A percentile compares a stretch with the other conserved stretches of the same genome.
phyloP scores from a whole-genome alignment of 139 green algal species.

The Closterium sp. region DNA sequence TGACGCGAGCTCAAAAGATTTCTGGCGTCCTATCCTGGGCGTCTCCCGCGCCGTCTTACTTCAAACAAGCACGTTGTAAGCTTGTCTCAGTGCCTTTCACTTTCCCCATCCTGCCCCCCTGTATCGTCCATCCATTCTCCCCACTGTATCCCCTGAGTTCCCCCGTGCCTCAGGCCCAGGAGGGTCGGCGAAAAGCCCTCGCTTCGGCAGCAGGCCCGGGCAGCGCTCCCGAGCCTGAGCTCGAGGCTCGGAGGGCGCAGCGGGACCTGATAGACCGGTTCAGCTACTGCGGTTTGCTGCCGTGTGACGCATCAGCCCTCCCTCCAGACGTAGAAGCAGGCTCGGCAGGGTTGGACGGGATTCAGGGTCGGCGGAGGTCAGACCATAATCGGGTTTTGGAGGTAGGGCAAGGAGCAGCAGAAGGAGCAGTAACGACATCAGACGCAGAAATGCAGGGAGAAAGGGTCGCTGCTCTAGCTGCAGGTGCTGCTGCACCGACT shows the following conservation, averaged over 20 bases:
- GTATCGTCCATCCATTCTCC: too few species aligned
- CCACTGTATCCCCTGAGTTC: too few species aligned
- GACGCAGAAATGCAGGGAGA: not conserved
- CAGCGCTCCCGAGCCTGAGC: not conserved
- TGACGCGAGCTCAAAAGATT: too few species aligned
- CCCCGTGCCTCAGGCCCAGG: not conserved
- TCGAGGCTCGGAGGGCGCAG: not conserved
- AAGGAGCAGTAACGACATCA: not conserved
- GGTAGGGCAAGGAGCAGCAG: not conserved
- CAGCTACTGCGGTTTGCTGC: not conserved
- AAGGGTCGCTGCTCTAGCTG: not conserved
- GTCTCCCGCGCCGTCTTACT: too few species aligned
- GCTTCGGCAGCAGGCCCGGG: not conserved
- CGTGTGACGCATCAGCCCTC: not conserved
- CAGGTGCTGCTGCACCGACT: too few species aligned
- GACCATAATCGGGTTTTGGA: not conserved
- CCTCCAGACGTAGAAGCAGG: not conserved
- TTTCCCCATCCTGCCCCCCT: too few species aligned
- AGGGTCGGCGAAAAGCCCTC: not conserved
- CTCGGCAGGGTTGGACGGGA: not conserved
- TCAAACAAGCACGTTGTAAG: too few species aligned
- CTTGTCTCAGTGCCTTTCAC: too few species aligned
- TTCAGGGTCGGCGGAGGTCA: not conserved
- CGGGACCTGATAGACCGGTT: not conserved
- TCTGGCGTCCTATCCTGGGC: too few species aligned